A percentile compares a stretch with the other conserved stretches of the same genome.
Conservation (phyloP, 2,329 filamentous ascomycete genomes). For the Alternaria incomplexa region DNA sequence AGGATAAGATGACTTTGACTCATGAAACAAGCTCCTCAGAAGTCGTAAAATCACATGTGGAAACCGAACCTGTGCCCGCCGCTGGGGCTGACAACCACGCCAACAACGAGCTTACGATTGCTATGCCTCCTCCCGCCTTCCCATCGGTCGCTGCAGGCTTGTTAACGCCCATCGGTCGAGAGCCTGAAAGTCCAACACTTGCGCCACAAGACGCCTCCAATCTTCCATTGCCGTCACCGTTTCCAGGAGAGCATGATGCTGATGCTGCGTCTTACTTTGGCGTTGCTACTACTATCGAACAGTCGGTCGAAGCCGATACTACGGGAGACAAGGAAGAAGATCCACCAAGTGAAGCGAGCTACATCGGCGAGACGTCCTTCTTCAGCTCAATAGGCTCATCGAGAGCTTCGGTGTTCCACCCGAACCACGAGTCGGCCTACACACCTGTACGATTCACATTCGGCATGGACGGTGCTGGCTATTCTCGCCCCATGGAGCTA, state of each 20-base stretch:
- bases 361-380: constrained; percentile 41
- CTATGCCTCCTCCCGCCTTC: constrained; percentile 43
- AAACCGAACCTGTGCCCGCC: neutral
- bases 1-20: neutral
- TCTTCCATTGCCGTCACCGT: constrained; percentile 48
- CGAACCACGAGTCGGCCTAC: constrained; percentile 44
- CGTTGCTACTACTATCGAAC: constrained; percentile 9
- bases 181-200: constrained; percentile 44
- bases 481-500: constrained; percentile 26
- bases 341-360: constrained; percentile 25
- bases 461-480: constrained; percentile 39
- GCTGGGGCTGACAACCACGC: neutral
- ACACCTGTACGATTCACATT: constrained; percentile 47
- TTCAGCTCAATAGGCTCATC: constrained; percentile 42
- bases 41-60: neutral
- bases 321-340: constrained; percentile 11
- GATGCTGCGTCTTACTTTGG: constrained; percentile 38
- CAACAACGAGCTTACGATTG: constrained; percentile 12
- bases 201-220: constrained; percentile 44
- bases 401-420: constrained; percentile 27
- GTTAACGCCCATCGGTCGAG: constrained; percentile 40
- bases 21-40: constrained; percentile 5
- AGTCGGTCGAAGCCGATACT: constrained; percentile 1
- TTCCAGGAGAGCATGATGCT: constrained; percentile 38
- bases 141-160: constrained; percentile 22